Evolutionary conservation across 2,329 filamentous ascomycete species (phyloP), one percentile per base, ranked within the genome.

Genomic region (Ophiocordyceps camponoti-floridani): DNA sequence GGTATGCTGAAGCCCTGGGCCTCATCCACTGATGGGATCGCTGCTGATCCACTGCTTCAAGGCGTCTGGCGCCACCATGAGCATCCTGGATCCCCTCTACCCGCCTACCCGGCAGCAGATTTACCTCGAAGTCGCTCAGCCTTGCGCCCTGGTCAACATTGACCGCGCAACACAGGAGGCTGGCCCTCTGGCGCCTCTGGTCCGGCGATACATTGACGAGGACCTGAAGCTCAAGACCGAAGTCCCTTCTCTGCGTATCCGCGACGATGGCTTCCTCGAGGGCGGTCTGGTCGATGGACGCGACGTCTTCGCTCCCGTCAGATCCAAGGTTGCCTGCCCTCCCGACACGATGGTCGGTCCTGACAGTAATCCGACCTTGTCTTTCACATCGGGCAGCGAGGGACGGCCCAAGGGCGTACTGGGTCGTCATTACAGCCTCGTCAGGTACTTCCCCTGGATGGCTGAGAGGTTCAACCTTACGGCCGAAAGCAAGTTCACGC

Each of bases 361-460:
- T 0, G 89, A 96, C 60, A 85, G 81, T 14, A 82, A 71, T 7
- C 81, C 82, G 2, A 94, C 82, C 0, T 66, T 94, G 1, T 74
- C 68, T 27, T 87, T 84, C 58, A 87, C 83, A 1, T 77, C 70
- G 7, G 86, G 87, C 4, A 75, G 70, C 1, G 84, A 93, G 63
- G 85, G 84, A 41, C 69, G 75, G 51, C 87, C 86, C 31, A 94
- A 94, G 67, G 86, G 86, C 52, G 89, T 96, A 12, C 72, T 79
- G 46, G 88, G 89, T 1, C 75, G 89, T 13, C 89, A 96, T 62
- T 96, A 82, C 64, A 83, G 77, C 43, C 67, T 96, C 48, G 75
- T 86, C 1, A 79, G 82, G 54, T 96, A 94, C 65, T 93, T 89
- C 57, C 77, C 80, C 18, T 96, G 87, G 88, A 96, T 96, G 89